Percentiles rank a stretch among this genome's conserved stretches.
Conservation (phyloP, 2,329 filamentous ascomycete genomes). For the Pyricularia sp. region DNA sequence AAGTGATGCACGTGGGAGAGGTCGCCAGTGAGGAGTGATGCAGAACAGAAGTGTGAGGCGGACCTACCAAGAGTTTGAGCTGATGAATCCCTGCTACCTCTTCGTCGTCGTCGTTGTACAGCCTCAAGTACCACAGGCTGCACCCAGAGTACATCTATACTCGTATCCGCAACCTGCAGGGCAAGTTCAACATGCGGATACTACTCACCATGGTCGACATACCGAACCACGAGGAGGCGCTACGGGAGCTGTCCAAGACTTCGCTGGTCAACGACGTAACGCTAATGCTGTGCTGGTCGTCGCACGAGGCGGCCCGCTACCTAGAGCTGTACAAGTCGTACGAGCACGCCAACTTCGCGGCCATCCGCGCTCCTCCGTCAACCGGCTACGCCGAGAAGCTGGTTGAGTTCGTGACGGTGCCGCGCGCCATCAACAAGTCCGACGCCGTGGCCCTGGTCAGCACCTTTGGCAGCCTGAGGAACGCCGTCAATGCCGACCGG, state of each 20-base stretch:
- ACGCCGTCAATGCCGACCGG: slow-evolving; percentile 76
- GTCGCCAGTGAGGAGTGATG: background rate
- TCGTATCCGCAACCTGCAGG: slow-evolving; percentile 74
- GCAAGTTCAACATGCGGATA: slow-evolving; percentile 79
- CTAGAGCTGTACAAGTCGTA: slow-evolving; percentile 92
- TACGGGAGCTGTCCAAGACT: slow-evolving; percentile 88
- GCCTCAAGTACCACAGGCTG: slow-evolving; percentile 91
- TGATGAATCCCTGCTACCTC: background rate
- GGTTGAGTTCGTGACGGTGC: slow-evolving; percentile 86
- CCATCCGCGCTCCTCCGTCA: slow-evolving; percentile 78
- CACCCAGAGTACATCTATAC: slow-evolving; percentile 98
- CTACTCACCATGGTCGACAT: slow-evolving; percentile 92
- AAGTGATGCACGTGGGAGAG: background rate
- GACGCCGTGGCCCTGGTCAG: slow-evolving; percentile 86
- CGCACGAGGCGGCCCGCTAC: slow-evolving; percentile 87
- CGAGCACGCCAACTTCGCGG: slow-evolving; percentile 71
- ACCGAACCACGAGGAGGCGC: slow-evolving; percentile 78
- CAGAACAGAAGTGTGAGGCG: background rate
- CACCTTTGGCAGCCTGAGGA: slow-evolving; percentile 81
- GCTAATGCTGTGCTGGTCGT: slow-evolving; percentile 86
- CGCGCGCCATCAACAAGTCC: slow-evolving; percentile 85
- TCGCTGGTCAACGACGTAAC: slow-evolving; percentile 89
- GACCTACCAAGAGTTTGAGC: background rate
- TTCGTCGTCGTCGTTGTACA: slow-evolving; percentile 12
- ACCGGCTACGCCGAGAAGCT: slow-evolving; percentile 78